Evolutionary conservation across 208 protist species (phyloP).

Genomic region (Acanthamoeba lenticulata): DNA sequence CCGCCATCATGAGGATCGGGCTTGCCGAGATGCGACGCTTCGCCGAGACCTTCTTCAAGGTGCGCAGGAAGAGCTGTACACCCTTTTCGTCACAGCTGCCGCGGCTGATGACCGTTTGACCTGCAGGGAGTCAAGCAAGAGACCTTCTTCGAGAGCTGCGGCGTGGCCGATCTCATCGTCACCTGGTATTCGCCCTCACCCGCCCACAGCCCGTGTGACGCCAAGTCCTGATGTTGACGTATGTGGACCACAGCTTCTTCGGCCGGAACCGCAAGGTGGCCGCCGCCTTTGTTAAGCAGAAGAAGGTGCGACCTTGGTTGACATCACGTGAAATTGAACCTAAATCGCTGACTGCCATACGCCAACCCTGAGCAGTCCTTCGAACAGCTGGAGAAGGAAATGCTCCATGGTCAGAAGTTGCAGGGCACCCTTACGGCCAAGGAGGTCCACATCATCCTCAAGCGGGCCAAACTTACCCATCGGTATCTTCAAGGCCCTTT

Average conservation of each 20-base stretch:
- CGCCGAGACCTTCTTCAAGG: conserved; percentile 69
- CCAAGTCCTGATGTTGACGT: too few relatives aligned
- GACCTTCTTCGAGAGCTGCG: conserved; percentile 76
- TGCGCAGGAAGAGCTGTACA: background rate
- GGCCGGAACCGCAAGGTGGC: conserved; percentile 83
- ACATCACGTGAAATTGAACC: background rate
- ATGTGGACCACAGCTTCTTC: conserved; percentile 53
- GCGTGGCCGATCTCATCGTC: conserved; percentile 82
- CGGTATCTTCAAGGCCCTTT: background rate
- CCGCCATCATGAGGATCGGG: conserved; percentile 85
- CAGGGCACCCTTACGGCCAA: conserved; percentile 83
- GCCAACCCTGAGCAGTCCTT: background rate
- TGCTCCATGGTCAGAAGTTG: conserved; percentile 86
- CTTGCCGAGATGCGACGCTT: conserved; percentile 80
- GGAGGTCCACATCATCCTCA: conserved; percentile 76
- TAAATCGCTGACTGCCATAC: background rate
- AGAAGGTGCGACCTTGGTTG: background rate
- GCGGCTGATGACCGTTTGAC: background rate
- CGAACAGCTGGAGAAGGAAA: conserved; percentile 80
- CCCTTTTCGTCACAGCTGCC: background rate
- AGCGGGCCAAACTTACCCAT: background rate
- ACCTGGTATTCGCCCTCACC: conserved; percentile 69
- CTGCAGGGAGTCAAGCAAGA: conserved; percentile 29
- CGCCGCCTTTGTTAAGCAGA: conserved; percentile 75
- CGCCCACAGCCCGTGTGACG: too few relatives aligned